Conservation (phyloP, 306 rosid species). For the Cyamopsis tetragonoloba region DNA sequence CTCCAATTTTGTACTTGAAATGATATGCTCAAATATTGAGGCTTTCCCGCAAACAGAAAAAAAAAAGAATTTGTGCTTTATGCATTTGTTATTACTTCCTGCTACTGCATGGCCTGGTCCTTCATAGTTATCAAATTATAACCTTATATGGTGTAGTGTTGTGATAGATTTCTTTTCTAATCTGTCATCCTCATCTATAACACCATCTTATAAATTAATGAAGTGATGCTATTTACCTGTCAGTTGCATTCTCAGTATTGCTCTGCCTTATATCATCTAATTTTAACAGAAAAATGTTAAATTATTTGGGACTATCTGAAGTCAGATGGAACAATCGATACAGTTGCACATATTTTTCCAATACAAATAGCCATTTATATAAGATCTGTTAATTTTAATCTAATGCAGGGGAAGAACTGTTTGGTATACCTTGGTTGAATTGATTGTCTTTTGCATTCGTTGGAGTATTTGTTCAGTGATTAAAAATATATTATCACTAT, state of each 20-base stretch:
- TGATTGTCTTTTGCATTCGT: neutral
- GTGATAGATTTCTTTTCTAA: neutral
- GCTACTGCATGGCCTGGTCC: neutral
- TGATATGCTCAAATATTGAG: conserved; percentile 14
- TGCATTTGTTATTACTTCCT: conserved; percentile 1
- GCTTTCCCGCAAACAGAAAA: neutral
- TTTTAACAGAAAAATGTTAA: neutral
- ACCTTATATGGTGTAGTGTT: neutral
- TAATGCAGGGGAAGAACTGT: neutral
- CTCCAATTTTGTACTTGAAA: neutral
- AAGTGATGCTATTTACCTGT: neutral
- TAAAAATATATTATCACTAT: neutral
- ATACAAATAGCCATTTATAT: neutral
- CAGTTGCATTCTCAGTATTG: conserved; percentile 15
- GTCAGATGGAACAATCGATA: neutral
- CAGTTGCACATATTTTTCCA: neutral
- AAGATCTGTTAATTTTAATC: neutral
- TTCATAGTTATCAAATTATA: neutral
- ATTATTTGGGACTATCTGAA: neutral
- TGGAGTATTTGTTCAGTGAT: neutral
- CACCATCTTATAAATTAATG: neutral
- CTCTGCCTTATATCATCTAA: neutral
- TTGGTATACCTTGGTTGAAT: neutral
- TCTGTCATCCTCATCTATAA: conserved; percentile 8
- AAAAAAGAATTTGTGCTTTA: neutral